Evolutionary conservation across 23 red algal species (phyloP).

Genomic region (Porphyridium purpureum): DNA sequence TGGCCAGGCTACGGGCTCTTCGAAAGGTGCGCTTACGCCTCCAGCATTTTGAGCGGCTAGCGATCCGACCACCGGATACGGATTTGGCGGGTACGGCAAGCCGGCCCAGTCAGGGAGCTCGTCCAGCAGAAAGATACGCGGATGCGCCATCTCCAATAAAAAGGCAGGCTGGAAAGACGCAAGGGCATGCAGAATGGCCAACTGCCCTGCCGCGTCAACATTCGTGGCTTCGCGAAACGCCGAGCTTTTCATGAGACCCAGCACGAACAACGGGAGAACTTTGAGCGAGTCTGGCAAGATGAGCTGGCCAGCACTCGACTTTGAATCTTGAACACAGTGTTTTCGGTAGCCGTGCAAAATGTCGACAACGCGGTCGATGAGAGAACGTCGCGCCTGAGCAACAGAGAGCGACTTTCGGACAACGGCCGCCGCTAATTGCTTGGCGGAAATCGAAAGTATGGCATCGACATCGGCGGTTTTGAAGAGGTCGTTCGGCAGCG

Average conservation of each 20-base stretch:
- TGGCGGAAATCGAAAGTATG: slow-evolving; percentile 23
- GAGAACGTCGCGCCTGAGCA: slow-evolving; percentile 45
- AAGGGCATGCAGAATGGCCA: slow-evolving; percentile 17
- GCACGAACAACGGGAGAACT: slow-evolving; percentile 53
- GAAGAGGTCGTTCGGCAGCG: slow-evolving; percentile 54
- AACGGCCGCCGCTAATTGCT: slow-evolving; percentile 44
- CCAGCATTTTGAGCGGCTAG: slow-evolving; percentile 38
- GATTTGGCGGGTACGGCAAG: slow-evolving; percentile 17
- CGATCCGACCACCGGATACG: slow-evolving; percentile 17
- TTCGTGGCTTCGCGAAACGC: slow-evolving; percentile 56
- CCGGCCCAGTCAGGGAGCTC: slow-evolving; percentile 39
- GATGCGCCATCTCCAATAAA: slow-evolving; percentile 41
- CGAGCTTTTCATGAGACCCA: slow-evolving; percentile 67
- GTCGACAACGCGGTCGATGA: slow-evolving; percentile 54
- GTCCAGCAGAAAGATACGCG: slow-evolving; percentile 58
- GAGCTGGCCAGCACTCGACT: slow-evolving; percentile 55
- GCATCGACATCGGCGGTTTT: slow-evolving; percentile 59
- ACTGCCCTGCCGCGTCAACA: slow-evolving; percentile 34
- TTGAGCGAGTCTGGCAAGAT: slow-evolving; percentile 84
- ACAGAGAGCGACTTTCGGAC: slow-evolving; percentile 28
- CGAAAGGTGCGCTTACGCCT: too few relatives aligned
- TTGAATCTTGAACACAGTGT: slow-evolving; percentile 68
- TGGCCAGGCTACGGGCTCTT: too few relatives aligned
- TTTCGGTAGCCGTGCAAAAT: slow-evolving; percentile 61
- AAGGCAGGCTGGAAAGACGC: slow-evolving; percentile 13